Base-by-base conservation (phyloP, 2,329 filamentous ascomycete species). In the Colletotrichum eleusines region DNA sequence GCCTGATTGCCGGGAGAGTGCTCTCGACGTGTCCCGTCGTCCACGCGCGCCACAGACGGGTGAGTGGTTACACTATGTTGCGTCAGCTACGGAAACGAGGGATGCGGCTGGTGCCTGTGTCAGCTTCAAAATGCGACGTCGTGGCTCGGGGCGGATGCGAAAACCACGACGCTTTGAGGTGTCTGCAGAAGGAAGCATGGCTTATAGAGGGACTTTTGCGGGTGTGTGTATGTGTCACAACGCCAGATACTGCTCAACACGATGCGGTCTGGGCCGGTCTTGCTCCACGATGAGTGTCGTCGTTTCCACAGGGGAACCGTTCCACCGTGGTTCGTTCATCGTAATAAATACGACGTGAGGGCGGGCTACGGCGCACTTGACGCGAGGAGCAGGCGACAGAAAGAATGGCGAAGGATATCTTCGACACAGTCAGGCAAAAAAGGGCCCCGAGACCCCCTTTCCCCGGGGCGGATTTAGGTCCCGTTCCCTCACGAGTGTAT, bases 51-150 rank as follows among this genome's bases (percentile, higher is more conserved):
- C 26, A n/a, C 7, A 28, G 12, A 16, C 23, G 26, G 40, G 20
- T 5, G 26, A 12, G 18, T 33, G 18, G n/a, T 54, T 54, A 33
- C 33, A 31, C 28, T 20, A 40, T 40, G 18, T 35, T 48, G 20
- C 12, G 57, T 31, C 38, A n/a, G 20, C 18, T 33, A 33, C 23
- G 12, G 20, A 46, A 20, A 33, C 18, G 57, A 60, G 20, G 26
- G 28, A 16, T 6, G 11, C 50, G 42, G 40, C 54, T 31, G 31
- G 48, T 57, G 63, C 44, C 51, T 62, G n/a, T 40, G 26, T 42
- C 42, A 38, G 20, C 54, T 23, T n/a, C n/a, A 44, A 6, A 33
- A 70, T 70, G 50, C 35, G 31, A 67, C 63, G 38, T 44, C 46
- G 35, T 38, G 63, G 57, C 50, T 44, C 8, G 35, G 50, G 40